Evolutionary conservation across 2,329 filamentous ascomycete species (phyloP).

Genomic region (Neocucurbitaria cava): DNA sequence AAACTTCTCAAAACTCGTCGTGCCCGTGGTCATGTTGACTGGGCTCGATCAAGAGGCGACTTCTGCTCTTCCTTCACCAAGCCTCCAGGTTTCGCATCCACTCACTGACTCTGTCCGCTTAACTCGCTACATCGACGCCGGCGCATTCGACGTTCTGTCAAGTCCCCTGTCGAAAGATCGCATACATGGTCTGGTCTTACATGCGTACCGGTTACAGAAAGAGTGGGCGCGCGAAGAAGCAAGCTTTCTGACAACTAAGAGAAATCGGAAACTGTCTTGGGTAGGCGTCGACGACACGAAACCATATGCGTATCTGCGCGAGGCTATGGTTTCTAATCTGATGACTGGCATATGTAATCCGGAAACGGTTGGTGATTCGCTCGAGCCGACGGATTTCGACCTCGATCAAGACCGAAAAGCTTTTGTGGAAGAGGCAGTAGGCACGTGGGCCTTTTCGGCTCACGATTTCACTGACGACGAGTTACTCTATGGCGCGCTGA

Average conservation of each 20-base stretch:
- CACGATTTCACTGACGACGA: slow-evolving; percentile 92
- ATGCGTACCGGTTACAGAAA: slow-evolving; percentile 82
- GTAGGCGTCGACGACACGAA: slow-evolving; percentile 85
- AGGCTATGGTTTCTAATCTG: slow-evolving; percentile 90
- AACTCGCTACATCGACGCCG: slow-evolving; percentile 80
- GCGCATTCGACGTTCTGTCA: slow-evolving; percentile 83
- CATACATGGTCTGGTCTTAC: slow-evolving; percentile 77
- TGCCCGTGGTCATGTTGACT: slow-evolving; percentile 51
- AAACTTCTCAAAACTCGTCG: slow-evolving; percentile 49
- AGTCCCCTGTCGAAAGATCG: slow-evolving; percentile 78
- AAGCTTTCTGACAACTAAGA: slow-evolving; percentile 73
- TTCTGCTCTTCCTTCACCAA: slow-evolving; percentile 40
- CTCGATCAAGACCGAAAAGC: slow-evolving; percentile 70
- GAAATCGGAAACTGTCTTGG: slow-evolving; percentile 86
- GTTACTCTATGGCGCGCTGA: slow-evolving; percentile 80
- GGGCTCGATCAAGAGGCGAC: slow-evolving; percentile 45
- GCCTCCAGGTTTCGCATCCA: slow-evolving; percentile 44
- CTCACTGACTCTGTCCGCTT: slow-evolving; percentile 62
- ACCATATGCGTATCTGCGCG: slow-evolving; percentile 86
- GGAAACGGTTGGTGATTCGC: slow-evolving; percentile 67
- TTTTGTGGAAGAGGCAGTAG: slow-evolving; percentile 72
- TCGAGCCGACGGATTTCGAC: slow-evolving; percentile 69
- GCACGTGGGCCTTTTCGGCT: slow-evolving; percentile 86
- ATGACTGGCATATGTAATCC: slow-evolving; percentile 88
- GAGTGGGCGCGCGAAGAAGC: slow-evolving; percentile 77